Evolutionary conservation across 2,329 filamentous ascomycete genomes (phyloP), one percentile per base, ranked within the genome.

Genomic region (Diaporthe citri): DNA sequence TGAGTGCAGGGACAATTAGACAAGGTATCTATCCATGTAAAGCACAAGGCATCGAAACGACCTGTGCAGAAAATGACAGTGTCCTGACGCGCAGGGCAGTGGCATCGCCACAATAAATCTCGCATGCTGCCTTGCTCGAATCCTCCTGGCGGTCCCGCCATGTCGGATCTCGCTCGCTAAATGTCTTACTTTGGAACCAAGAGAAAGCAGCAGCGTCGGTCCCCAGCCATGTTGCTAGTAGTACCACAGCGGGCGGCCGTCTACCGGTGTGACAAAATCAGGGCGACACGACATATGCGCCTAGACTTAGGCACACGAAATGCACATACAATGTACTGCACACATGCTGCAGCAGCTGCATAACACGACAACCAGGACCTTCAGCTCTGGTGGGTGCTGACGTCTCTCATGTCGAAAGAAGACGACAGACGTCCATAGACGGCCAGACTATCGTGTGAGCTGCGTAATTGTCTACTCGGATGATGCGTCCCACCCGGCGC

Each of bases 261-360:
- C 64, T 55, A 69, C 48, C 64, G 64, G 64, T 69, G 64, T 69
- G 64, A 69, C 64, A 52, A 25, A 69, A 69, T 15, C 64, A 69
- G 48, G 64, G 64, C 48, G 64, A 69, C 64, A 69, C 48, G 34
- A 52, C 64, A 69, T 69, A 69, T 69, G 64, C 64, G 48, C 64
- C 64, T 41, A 69, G 64, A 28, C 46, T 6, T 48, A 28, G 34
- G 43, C 31, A 39, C 64, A 69, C 46, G 31, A 20, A 59, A 22
- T 22, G 64, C 34, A 52, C 34, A 15, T 12, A 17, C 31, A 25
- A 60, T 15, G 34, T 34, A 39, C 62, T 52, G 17, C 64, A 41
- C 46, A 13, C 64, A 41, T 55, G 64, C 48, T 41, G 64, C 48
- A 2, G 46, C 43, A 25, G 46, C 62, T 67, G 62, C 62, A 69